phyloP scores from a whole-genome alignment of 345 rosid species.

The Arabidopsis arenosa region DNA sequence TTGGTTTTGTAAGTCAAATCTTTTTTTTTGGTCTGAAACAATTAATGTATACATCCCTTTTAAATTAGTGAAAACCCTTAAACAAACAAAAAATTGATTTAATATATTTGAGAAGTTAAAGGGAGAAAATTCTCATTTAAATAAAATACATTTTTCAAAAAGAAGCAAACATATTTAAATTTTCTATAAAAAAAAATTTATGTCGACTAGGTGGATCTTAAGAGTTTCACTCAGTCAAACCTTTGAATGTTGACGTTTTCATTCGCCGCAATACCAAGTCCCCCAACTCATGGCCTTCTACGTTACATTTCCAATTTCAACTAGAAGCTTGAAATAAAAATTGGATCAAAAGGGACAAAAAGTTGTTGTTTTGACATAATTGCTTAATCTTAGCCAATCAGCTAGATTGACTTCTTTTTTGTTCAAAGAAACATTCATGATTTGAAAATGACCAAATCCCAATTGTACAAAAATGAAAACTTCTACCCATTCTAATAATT shows the following conservation, averaged over 20 bases:
- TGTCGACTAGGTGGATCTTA: neutral
- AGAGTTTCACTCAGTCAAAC: constrained; percentile 33
- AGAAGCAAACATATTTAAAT: no score
- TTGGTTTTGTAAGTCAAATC: neutral
- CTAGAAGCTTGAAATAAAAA: constrained; percentile 1
- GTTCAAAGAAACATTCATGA: constrained; percentile 4
- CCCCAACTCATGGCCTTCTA: neutral
- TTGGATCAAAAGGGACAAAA: neutral
- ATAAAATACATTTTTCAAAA: no score
- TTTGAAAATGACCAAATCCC: constrained; percentile 16
- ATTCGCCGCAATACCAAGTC: neutral
- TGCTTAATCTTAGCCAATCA: neutral
- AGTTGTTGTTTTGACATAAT: constrained; percentile 21
- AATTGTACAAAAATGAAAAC: constrained; percentile 32
- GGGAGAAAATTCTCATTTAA: neutral
- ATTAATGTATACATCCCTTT: neutral
- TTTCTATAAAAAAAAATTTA: no score
- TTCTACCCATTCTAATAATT: constrained; percentile 27
- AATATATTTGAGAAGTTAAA: neutral
- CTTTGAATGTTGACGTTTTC: constrained; percentile 29
- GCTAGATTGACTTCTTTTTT: constrained; percentile 13
- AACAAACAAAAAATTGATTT: neutral
- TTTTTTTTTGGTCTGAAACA: neutral
- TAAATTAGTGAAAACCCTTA: neutral
- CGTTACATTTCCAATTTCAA: neutral